Evolutionary conservation across 148 eudicot species (phyloP), one percentile per base, ranked within the genome.

Genomic region (Salicornia ramosissima): DNA sequence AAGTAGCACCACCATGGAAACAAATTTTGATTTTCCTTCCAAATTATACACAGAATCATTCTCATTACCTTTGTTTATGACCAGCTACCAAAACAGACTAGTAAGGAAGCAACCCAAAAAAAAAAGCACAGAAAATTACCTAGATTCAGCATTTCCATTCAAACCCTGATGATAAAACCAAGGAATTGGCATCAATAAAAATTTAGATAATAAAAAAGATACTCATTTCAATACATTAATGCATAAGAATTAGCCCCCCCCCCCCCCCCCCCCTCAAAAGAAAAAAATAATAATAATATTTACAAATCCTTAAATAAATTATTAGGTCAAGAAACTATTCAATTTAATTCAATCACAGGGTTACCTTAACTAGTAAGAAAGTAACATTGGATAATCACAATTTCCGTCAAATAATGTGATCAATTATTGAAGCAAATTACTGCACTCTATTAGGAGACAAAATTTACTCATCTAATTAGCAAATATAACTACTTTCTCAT

Each of bases 161-260:
- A 65, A 71, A 57, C 71, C 79, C 79, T 77, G 67, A 29, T 6
- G 29, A 77, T 0, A 11, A 54, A 55, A 70, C 30, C 3, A 26
- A 62, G 30, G 26, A n/a, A 64, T 42, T 58, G 14, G 50, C 65
- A 69, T 25, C 26, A 75, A 51, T 69, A 24, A n/a, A 19, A 8
- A 14, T 14, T 36, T 16, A n/a, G 49, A 13, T 52, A 6, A 12
- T 19, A 12, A 46, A 36, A 36, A 36, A 36, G 4, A 36, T 8
- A 36, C 50, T 13, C 19, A 46, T 46, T 4, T 12, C 50, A 46
- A 46, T 46, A 12, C 13, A 46, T 15, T 0, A 46, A 13, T 14
- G 13, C 45, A 42, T 42, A 9, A 42, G 2, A 5, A 42, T 42
- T 42, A 8, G n/a, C n/a, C n/a, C n/a, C n/a, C n/a, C n/a, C 45